Evolutionary conservation across 768 basidiomycete species (phyloP).

Genomic region (Trametes cinnabarina): DNA sequence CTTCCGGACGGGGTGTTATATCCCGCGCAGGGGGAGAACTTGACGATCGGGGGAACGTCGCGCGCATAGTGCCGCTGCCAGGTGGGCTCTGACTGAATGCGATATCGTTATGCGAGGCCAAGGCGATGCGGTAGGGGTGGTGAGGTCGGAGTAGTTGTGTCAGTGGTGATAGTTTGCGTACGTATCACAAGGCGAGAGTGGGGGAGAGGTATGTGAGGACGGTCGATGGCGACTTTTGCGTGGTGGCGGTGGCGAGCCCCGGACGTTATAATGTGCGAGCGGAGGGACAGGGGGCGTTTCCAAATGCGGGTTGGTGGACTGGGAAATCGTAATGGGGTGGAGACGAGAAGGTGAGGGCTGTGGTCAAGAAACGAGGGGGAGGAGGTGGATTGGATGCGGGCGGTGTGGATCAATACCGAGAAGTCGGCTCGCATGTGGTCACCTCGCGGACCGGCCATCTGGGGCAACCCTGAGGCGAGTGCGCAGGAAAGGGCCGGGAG

Average conservation of each 20-base stretch:
- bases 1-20: slow-evolving; percentile 15
- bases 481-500: not conserved
- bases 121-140: slow-evolving; percentile 1
- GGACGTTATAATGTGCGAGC: slow-evolving; percentile 9
- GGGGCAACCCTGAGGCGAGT: not conserved
- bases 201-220: not conserved
- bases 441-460: not conserved
- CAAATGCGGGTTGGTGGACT: not conserved
- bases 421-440: not conserved
- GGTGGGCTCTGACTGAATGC: slow-evolving; percentile 4
- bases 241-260: not conserved
- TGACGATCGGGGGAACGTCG: slow-evolving; percentile 9
- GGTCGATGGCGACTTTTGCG: not conserved
- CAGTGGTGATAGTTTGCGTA: not conserved
- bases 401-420: slow-evolving; percentile 11
- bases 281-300: slow-evolving; percentile 5
- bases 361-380: slow-evolving; percentile 9
- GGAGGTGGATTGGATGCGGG: slow-evolving; percentile 2
- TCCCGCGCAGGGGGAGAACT: slow-evolving; percentile 6
- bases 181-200: not conserved
- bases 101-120: not conserved
- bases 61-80: slow-evolving; percentile 13
- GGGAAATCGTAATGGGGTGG: slow-evolving; percentile 18
- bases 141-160: not conserved
- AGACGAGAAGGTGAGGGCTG: slow-evolving; percentile 8